Evolutionary conservation across 78 protist genomes (phyloP), one percentile per base, ranked within the genome.

Genomic region (Emiliania huxleyi): DNA sequence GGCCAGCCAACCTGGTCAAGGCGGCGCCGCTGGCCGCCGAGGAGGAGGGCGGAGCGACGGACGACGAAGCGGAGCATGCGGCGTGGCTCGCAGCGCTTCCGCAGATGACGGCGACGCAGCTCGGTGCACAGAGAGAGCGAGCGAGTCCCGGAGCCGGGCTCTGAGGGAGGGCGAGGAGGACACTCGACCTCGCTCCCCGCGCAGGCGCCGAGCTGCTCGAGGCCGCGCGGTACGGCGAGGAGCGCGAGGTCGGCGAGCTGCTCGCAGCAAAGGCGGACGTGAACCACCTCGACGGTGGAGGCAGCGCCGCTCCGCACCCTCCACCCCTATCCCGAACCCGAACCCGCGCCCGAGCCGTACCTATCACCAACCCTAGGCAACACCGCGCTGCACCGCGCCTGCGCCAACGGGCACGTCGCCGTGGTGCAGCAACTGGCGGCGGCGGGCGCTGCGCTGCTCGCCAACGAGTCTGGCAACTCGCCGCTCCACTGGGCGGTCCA

Each of bases 401-500:
- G 87, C 26, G 92, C 92, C 0, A 90, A 90, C 84, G 92, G 92
- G 11, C 92, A 90, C 84, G 85, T 21, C 26, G 69, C 26, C 23
- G 11, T 15, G 35, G 42, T 69, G 40, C 6, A 22, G 33, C 11
- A 2, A 21, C 92, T 90, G 21, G 37, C 69, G n/a, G 40, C 69
- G 1, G 11, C 6, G 21, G 87, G 92, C 52, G 92, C 92, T 5
- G n/a, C 4, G n/a, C 83, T 26, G 38, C 0, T 19, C 19, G 15
- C 40, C 22, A 90, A 90, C 92, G 42, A 2, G 3, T 0, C 46
- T 25, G 92, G 92, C 38, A 90, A 90, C 84, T 3, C 26, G 33
- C 92, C 92, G 45, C 56, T 90, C n/a, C 92, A 90, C 84, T 90
- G 92, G 92, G 92, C 92, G 33, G 92, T 90, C 37, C 92, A 90